Conservation (phyloP, 768 basidiomycete species). For the Boletus eberwhitei region DNA sequence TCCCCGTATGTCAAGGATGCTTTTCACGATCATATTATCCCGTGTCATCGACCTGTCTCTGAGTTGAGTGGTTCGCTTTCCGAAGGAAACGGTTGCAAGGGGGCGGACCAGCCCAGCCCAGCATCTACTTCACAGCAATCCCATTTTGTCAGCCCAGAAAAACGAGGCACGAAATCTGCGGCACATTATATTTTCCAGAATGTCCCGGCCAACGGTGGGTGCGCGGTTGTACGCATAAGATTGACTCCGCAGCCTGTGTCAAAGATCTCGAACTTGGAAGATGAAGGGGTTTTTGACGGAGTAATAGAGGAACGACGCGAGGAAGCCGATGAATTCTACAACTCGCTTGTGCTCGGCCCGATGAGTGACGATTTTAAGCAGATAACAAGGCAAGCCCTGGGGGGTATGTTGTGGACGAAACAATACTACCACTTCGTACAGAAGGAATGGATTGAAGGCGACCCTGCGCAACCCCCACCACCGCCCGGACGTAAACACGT, state of each 20-base stretch:
- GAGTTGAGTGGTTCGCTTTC: slow-evolving; percentile 30
- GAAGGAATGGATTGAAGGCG: slow-evolving; percentile 94
- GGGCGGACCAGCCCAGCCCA: not conserved
- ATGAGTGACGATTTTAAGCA: slow-evolving; percentile 92
- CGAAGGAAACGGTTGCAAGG: not conserved
- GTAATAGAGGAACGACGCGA: slow-evolving; percentile 84
- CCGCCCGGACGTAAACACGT: slow-evolving; percentile 84
- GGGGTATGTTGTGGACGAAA: slow-evolving; percentile 99
- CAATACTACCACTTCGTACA: slow-evolving; percentile 97
- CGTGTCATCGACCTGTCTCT: slow-evolving; percentile 64
- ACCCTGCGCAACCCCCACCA: slow-evolving; percentile 92
- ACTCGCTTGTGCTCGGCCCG: slow-evolving; percentile 71
- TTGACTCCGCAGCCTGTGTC: slow-evolving; percentile 74
- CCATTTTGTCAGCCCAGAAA: slow-evolving; percentile 78
- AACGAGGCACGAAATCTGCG: slow-evolving; percentile 86
- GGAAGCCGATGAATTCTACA: slow-evolving; percentile 97
- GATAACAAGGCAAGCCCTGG: slow-evolving; percentile 93
- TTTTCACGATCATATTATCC: slow-evolving; percentile 97
- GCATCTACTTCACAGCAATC: not conserved
- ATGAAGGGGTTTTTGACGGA: slow-evolving; percentile 88
- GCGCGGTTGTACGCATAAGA: slow-evolving; percentile 92
- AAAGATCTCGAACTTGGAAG: slow-evolving; percentile 77
- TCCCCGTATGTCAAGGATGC: slow-evolving; percentile 90
- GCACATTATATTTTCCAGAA: slow-evolving; percentile 86
- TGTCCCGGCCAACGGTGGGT: slow-evolving; percentile 90